Evolutionary conservation across 176 grass and related monocot species (phyloP).

Genomic region (Eleusine coracana): DNA sequence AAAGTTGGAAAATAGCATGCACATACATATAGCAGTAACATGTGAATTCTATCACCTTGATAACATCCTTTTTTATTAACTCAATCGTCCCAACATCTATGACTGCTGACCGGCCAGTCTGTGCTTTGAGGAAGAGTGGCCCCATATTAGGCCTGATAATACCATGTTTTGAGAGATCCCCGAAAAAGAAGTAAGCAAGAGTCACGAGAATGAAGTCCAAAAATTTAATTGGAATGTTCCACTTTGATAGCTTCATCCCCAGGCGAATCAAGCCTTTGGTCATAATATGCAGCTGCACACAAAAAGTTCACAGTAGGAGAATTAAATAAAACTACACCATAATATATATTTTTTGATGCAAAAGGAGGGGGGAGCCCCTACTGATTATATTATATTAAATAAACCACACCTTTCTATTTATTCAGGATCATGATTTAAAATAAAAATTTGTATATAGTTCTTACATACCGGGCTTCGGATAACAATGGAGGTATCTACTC

Average conservation of each 20-base stretch:
- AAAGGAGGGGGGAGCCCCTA: no score
- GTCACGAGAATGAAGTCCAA: conserved; percentile 53
- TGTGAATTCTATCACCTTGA: conserved; percentile 42
- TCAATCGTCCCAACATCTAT: conserved; percentile 65
- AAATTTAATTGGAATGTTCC: conserved; percentile 37
- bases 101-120: conserved; percentile 54
- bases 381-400: neutral
- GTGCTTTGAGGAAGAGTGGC: conserved; percentile 55
- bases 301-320: neutral
- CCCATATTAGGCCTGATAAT: conserved; percentile 62
- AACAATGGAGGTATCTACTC: conserved; percentile 50
- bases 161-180: conserved; percentile 57
- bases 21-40: neutral
- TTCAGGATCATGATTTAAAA: neutral
- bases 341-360: neutral
- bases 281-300: conserved; percentile 63
- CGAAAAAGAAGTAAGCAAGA: conserved; percentile 46
- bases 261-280: conserved; percentile 50
- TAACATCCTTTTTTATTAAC: conserved; percentile 55
- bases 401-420: neutral
- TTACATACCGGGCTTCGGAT: conserved; percentile 51
- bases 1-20: neutral
- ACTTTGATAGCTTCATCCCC: conserved; percentile 55
- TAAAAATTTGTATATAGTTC: neutral
- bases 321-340: neutral